phyloP scores from a whole-genome alignment of 306 rosid genomes.

The Quercus berberidifolia region DNA sequence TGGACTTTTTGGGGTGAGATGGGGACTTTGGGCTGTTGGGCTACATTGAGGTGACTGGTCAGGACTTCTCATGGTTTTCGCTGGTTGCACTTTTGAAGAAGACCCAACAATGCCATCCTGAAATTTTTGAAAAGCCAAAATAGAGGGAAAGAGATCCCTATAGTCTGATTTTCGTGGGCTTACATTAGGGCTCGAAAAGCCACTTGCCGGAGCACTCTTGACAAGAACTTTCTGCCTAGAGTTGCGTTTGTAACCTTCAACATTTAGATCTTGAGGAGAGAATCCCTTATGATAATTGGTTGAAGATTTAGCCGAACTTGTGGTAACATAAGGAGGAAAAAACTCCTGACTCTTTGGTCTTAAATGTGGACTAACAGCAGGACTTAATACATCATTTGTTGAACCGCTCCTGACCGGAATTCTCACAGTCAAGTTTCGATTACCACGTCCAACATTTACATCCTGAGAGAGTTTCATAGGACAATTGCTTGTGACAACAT shows the following conservation, averaged over 20 bases:
- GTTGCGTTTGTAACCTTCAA: slow-evolving; percentile 23
- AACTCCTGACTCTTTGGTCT: slow-evolving; percentile 23
- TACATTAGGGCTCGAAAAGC: slow-evolving; percentile 61
- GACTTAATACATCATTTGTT: slow-evolving; percentile 22
- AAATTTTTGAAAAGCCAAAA: slow-evolving; percentile 28
- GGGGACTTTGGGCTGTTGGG: slow-evolving; percentile 31
- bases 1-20: slow-evolving; percentile 28
- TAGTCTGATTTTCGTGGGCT: slow-evolving; percentile 68
- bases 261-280: slow-evolving; percentile 33
- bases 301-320: slow-evolving; percentile 31
- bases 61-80: slow-evolving; percentile 40
- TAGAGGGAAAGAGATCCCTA: slow-evolving; percentile 33
- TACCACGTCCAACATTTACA: slow-evolving; percentile 7
- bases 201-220: slow-evolving; percentile 84
- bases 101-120: slow-evolving; percentile 23
- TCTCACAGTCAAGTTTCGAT: slow-evolving; percentile 26
- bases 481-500: slow-evolving; percentile 24
- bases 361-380: slow-evolving; percentile 1
- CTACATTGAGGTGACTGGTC: slow-evolving; percentile 53
- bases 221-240: slow-evolving; percentile 32
- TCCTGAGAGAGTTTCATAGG: slow-evolving; percentile 30
- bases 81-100: slow-evolving; percentile 25
- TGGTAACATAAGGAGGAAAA: slow-evolving; percentile 9
- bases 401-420: slow-evolving; percentile 18
- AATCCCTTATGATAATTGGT: slow-evolving; percentile 27